phyloP scores from a whole-genome alignment of 2,329 filamentous ascomycete genomes.

The Colletotrichum sp. region DNA sequence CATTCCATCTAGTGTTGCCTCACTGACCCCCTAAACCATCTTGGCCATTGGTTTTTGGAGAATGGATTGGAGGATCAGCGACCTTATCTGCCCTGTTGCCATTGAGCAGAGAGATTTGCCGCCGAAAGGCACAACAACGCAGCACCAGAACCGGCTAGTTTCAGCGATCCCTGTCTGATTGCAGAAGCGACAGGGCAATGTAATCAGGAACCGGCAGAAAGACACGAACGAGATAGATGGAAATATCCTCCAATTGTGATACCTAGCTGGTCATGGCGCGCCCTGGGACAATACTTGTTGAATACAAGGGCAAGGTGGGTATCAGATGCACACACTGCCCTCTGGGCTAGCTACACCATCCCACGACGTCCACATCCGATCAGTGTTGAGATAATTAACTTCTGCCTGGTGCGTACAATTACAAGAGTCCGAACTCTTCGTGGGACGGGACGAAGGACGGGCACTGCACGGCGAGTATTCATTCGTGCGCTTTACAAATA shows the following conservation, averaged over 20 bases:
- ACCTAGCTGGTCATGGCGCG: neutral
- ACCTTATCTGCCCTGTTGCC: neutral
- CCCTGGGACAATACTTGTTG: neutral
- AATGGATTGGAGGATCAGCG: neutral
- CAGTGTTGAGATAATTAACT: neutral
- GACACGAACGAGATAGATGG: neutral
- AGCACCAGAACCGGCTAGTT: neutral
- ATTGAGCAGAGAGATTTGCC: neutral
- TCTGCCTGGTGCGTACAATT: neutral
- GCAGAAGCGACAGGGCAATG: neutral
- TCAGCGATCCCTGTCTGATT: conserved; percentile 10
- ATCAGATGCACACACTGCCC: neutral
- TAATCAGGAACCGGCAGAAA: neutral
- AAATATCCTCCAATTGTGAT: neutral
- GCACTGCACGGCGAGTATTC: neutral
- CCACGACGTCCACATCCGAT: neutral
- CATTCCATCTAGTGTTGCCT: neutral
- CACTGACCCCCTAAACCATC: neutral
- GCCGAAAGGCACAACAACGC: neutral
- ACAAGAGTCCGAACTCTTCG: neutral
- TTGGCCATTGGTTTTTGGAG: neutral
- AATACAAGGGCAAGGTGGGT: neutral
- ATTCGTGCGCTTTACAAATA: neutral
- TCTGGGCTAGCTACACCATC: neutral
- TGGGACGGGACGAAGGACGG: neutral